Evolutionary conservation across 202 grass and related monocot species (phyloP).

Genomic region (Miscanthus sacchariflorus): DNA sequence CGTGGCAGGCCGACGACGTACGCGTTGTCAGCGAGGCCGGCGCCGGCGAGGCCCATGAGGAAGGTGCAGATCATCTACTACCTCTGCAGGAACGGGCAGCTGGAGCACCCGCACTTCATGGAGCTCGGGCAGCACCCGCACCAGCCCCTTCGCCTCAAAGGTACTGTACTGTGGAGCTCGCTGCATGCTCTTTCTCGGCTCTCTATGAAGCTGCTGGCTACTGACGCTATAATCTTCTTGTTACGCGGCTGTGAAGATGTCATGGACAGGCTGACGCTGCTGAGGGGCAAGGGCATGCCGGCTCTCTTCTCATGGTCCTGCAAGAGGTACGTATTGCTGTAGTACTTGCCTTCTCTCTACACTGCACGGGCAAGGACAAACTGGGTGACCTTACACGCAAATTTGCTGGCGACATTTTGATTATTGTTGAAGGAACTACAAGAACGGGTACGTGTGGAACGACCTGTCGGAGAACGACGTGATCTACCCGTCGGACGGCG

Average conservation of each 20-base stretch:
- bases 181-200: background rate
- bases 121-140: slow-evolving; percentile 82
- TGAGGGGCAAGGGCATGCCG: slow-evolving; percentile 93
- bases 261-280: slow-evolving; percentile 75
- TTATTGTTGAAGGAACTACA: slow-evolving; percentile 77
- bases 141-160: slow-evolving; percentile 94
- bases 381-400: background rate
- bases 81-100: slow-evolving; percentile 93
- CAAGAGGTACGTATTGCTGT: slow-evolving; percentile 66
- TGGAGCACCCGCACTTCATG: slow-evolving; percentile 99
- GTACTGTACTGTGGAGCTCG: slow-evolving; percentile 29
- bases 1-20: slow-evolving; percentile 55
- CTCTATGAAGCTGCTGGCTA: background rate
- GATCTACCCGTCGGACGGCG: slow-evolving; percentile 94
- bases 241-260: slow-evolving; percentile 78
- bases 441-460: slow-evolving; percentile 99
- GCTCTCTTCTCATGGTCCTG: slow-evolving; percentile 98
- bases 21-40: slow-evolving; percentile 49
- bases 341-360: too few relatives aligned
- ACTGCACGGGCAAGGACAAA: too few relatives aligned
- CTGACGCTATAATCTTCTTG: background rate
- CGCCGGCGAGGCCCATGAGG: slow-evolving; percentile 61
- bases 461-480: slow-evolving; percentile 93
- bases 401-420: background rate
- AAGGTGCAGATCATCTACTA: slow-evolving; percentile 97